phyloP scores from a whole-genome alignment of 148 eudicot species.

The Chenopodium quinoa region DNA sequence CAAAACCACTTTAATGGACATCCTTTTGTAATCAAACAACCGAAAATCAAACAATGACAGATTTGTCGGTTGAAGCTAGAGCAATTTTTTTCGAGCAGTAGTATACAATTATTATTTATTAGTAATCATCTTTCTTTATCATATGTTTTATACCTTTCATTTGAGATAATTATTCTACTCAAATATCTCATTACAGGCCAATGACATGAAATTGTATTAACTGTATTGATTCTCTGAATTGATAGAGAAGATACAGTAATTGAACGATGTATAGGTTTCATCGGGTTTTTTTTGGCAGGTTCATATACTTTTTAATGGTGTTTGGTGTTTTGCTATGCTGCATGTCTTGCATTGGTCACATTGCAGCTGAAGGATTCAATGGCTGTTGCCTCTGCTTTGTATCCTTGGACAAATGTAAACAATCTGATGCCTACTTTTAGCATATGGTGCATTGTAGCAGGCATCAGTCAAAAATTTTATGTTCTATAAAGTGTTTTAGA shows the following conservation, averaged over 20 bases:
- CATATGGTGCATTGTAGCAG: background rate
- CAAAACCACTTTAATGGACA: too few relatives aligned
- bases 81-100: too few relatives aligned
- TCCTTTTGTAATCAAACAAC: too few relatives aligned
- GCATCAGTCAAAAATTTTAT: background rate
- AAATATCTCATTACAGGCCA: background rate
- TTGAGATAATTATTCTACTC: background rate
- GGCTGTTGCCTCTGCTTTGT: conserved; percentile 86
- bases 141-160: background rate
- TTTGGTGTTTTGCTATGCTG: conserved; percentile 55
- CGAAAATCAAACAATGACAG: too few relatives aligned
- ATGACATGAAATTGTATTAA: background rate
- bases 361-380: conserved; percentile 75
- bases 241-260: background rate
- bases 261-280: background rate
- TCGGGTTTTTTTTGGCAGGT: conserved; percentile 50
- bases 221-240: background rate
- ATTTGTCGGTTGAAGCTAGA: too few relatives aligned
- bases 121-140: background rate
- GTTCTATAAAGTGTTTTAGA: background rate
- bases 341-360: conserved; percentile 68
- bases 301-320: conserved; percentile 64
- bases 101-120: background rate
- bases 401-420: conserved; percentile 38
- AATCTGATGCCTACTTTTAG: conserved; percentile 1